Base-by-base conservation (phyloP, 1,139 yeast genomes). In the Geotrichum restrictum region DNA sequence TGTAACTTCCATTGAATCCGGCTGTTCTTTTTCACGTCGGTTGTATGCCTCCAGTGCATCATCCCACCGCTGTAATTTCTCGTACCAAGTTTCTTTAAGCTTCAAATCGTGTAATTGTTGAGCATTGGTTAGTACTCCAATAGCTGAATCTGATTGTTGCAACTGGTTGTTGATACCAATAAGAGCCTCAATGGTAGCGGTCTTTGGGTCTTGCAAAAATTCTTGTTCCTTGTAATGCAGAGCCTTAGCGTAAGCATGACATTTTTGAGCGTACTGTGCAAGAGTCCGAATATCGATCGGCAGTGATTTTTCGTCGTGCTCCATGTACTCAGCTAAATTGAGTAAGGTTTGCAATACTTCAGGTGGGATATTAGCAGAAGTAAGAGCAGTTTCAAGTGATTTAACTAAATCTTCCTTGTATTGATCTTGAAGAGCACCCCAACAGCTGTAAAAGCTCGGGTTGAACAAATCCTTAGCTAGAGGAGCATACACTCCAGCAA, bases 221-320 rank as follows among this genome's bases (percentile, higher is more conserved):
- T 94, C 98, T 33, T 89, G 74, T 65, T 94, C 99, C 67, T 93
- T 91, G 69, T 93, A 94, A 65, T 94, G 98, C 56, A 94, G 74
- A 0, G 98, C 97, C 64, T 94, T 94, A 1, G 98, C 98, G 70
- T 88, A 94, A 0, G 98, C 98, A 69, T 94, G 98, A 60, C 97
- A 88, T 58, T 94, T 77, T 64, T 88, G 96, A 3, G 98, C 97
- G 66, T 89, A 93, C 59, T 85, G 88, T 1, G 98, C 96, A 56
- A 94, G 73, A 0, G 95, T 88, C 3, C 93, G 81, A 21, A 88
- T 88, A 38, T 95, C 87, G 51, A 94, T 86, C 0, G 98, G 98
- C 55, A 94, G 74, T 0, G 96, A 85, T 64, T 89, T 91, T 62
- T 89, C 97, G 68, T 91, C 98, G 63, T 93, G 98, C 64, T 94